Base-by-base conservation (phyloP, 176 grass and related monocot species). In the Phragmites australis region DNA sequence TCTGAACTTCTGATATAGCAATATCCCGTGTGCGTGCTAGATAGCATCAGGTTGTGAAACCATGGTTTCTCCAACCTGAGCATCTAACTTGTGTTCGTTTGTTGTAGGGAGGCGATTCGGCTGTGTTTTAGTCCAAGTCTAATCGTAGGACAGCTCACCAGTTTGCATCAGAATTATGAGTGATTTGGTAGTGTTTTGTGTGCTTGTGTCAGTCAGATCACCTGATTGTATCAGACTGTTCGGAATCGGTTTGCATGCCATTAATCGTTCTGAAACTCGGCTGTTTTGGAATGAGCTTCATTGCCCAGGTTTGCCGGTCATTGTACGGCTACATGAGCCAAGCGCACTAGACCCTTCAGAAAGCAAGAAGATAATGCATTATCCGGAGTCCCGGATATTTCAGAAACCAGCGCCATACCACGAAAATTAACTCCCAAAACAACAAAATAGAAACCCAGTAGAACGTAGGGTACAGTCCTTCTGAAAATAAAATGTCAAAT, bases 21-120 rank as follows among this genome's bases (percentile, higher is more conserved):
- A 59, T 45, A 41, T 55, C 15, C 7, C 37, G 43, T 79, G 6
- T 77, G 59, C 66, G 18, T 78, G 67, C 19, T 10, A 53, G 13
- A 61, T 19, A 64, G 59, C 3, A 14, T 71, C 31, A 66, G 72
- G 84, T 81, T 87, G 72, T 85, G 88, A 91, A 69, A 91, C 81
- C 55, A 61, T 72, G 85, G 91, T 93, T 90, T 90, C 81, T 88
- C 47, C 65, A 29, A 75, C 79, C 41, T 18, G n/a, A 3, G 9
- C 57, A 26, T 71, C 46, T 39, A 76, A 77, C 75, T 87, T 83
- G 40, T 65, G 8, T 70, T 56, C 25, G 23, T 78, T 29, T 52
- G 16, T 41, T 81, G 21, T 60, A 63, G 23, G 59, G 17, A 70
- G 40, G 73, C 63, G 68, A 80, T 67, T 87, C 9, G 81, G 50